These are phyloP conservation scores for Periglandula ipomoeae DNA, from an alignment of 2,329 filamentous ascomycete species.

Conservation along the genomic window DNA sequence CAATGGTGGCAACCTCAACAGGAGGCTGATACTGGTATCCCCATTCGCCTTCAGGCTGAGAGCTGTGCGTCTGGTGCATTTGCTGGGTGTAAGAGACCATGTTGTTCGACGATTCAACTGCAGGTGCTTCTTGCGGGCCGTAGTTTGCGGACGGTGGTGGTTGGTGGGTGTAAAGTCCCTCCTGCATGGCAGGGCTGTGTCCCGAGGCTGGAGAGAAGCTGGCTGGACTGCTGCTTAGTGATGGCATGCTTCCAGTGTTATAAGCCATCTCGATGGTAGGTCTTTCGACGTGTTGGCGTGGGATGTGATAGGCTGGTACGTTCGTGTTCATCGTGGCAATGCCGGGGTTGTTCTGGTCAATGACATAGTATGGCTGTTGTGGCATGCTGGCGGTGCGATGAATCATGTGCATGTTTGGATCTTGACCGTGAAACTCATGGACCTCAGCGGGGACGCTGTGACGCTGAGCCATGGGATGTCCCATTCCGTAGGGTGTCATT, in stretches of 20 bases:
- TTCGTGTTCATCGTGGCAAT: constrained; percentile 52
- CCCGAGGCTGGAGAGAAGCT: constrained; percentile 48
- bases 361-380: constrained; percentile 44
- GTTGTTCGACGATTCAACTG: constrained; percentile 33
- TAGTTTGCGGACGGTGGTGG: constrained; percentile 38
- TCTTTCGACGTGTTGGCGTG: constrained; percentile 38
- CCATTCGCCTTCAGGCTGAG: constrained; percentile 35
- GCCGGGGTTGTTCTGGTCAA: constrained; percentile 52
- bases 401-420: constrained; percentile 36
- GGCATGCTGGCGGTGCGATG: constrained; percentile 40
- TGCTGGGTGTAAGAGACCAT: constrained; percentile 36
- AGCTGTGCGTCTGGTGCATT: constrained; percentile 29
- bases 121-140: constrained; percentile 36
- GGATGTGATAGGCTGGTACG: constrained; percentile 43
- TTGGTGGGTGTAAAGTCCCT: constrained; percentile 49
- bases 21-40: constrained; percentile 52
- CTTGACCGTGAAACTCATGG: constrained; percentile 37
- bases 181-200: constrained; percentile 43
- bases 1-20: constrained; percentile 46
- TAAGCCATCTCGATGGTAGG: constrained; percentile 42
- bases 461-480: constrained; percentile 32
- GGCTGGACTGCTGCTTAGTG: constrained; percentile 49
- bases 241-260: constrained; percentile 35
- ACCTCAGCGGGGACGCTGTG: constrained; percentile 36
- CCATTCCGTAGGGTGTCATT: constrained; percentile 34